Evolutionary conservation across 1,139 yeast species (phyloP).

Genomic region (Scheffersomyces titani): DNA sequence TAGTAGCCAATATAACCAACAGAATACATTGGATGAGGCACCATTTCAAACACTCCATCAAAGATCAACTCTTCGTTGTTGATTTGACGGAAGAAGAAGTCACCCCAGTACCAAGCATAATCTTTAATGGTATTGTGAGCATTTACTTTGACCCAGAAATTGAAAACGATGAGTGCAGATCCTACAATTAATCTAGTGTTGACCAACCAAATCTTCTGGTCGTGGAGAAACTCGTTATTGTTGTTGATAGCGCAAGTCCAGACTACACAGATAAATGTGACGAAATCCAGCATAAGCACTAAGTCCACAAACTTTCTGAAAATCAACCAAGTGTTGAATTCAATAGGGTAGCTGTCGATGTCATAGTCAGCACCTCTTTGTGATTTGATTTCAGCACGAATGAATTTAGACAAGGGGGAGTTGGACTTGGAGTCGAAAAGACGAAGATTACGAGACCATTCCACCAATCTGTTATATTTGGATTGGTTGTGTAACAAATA

Average conservation of each 20-base stretch:
- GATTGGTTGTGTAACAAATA: slow-evolving; percentile 69
- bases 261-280: slow-evolving; percentile 73
- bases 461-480: slow-evolving; percentile 54
- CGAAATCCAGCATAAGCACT: slow-evolving; percentile 83
- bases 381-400: slow-evolving; percentile 48
- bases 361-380: slow-evolving; percentile 62
- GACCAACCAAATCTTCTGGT: slow-evolving; percentile 38
- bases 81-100: slow-evolving; percentile 81
- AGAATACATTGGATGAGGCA: slow-evolving; percentile 94
- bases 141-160: slow-evolving; percentile 84
- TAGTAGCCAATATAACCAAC: slow-evolving; percentile 88
- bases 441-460: slow-evolving; percentile 50
- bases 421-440: slow-evolving; percentile 38
- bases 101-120: slow-evolving; percentile 97
- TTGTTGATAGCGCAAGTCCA: slow-evolving; percentile 51
- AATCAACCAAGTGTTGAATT: slow-evolving; percentile 81
- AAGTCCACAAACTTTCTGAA: slow-evolving; percentile 81
- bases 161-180: slow-evolving; percentile 58
- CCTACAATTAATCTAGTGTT: slow-evolving; percentile 46
- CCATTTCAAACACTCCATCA: slow-evolving; percentile 89
- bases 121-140: slow-evolving; percentile 90
- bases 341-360: slow-evolving; percentile 60
- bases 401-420: slow-evolving; percentile 38
- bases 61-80: slow-evolving; percentile 74
- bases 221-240: slow-evolving; percentile 39